Percentiles rank a stretch among this genome's conserved stretches.
These are phyloP conservation scores for Neurospora sp. DNA, from an alignment of 495 filamentous ascomycete genomes.

Conservation along the genomic window DNA sequence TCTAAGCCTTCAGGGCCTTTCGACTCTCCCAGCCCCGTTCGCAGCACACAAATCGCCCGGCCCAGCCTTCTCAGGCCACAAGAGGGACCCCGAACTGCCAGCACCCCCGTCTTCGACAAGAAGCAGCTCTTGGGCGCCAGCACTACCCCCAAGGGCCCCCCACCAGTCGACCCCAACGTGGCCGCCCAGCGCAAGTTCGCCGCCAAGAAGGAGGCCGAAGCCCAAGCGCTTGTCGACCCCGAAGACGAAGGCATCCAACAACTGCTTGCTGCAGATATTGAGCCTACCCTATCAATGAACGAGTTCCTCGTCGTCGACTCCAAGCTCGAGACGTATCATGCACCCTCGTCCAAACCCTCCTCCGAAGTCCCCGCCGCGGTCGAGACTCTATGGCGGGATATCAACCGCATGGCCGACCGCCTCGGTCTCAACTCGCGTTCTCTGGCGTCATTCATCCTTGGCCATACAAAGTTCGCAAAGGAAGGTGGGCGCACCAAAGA, in stretches of 20 bases:
- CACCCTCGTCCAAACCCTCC: conserved; percentile 32
- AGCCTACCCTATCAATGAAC: conserved; percentile 41
- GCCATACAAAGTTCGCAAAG: conserved; percentile 46
- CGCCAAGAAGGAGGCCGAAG: conserved; percentile 38
- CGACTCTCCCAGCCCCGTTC: conserved; percentile 71
- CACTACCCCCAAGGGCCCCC: conserved; percentile 5
- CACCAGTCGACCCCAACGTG: conserved; percentile 26
- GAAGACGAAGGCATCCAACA: conserved; percentile 47
- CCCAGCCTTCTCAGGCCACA: conserved; percentile 34
- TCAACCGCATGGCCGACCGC: conserved; percentile 94
- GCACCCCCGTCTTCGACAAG: conserved; percentile 41
- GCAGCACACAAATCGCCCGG: conserved; percentile 30
- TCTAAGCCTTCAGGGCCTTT: conserved; percentile 52
- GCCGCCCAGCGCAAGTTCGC: conserved; percentile 31
- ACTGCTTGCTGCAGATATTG: conserved; percentile 34
- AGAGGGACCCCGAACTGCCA: conserved; percentile 46
- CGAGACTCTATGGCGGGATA: conserved; percentile 80
- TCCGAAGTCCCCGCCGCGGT: conserved; percentile 36
- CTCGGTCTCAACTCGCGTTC: conserved; percentile 77
- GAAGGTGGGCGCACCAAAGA: conserved; percentile 38
- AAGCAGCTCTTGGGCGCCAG: conserved; percentile 14
- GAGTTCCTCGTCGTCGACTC: conserved; percentile 42
- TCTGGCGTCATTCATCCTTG: conserved; percentile 59
- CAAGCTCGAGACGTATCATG: conserved; percentile 8
- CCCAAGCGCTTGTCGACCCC: conserved; percentile 40